Evolutionary conservation across 2,329 filamentous ascomycete species (phyloP).

Genomic region (Knufia fluminis): DNA sequence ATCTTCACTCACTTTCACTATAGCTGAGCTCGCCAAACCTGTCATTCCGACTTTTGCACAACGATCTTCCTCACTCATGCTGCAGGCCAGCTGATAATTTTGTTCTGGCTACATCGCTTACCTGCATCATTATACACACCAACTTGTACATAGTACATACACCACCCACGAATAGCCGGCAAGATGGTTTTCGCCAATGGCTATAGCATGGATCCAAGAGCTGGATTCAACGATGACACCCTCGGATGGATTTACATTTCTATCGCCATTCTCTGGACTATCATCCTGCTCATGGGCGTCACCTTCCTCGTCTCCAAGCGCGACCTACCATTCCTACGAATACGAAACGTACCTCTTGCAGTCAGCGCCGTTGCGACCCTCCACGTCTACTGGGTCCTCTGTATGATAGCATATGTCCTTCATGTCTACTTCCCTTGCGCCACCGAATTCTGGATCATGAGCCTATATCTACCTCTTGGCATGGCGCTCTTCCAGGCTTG

Average conservation of each 20-base stretch:
- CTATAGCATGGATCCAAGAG: slow-evolving; percentile 20
- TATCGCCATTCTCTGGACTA: slow-evolving; percentile 27
- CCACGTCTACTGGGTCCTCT: slow-evolving; percentile 31
- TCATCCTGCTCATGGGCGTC: slow-evolving; percentile 25
- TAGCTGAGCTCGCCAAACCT: background rate
- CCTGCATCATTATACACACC: background rate
- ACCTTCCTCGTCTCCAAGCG: slow-evolving; percentile 28
- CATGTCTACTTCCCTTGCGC: slow-evolving; percentile 38
- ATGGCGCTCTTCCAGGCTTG: slow-evolving; percentile 58
- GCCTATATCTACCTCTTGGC: slow-evolving; percentile 54
- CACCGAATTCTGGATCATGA: slow-evolving; percentile 59
- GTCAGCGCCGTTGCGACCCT: slow-evolving; percentile 30
- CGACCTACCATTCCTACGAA: slow-evolving; percentile 29
- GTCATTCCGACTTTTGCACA: slow-evolving; percentile 1
- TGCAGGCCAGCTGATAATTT: background rate
- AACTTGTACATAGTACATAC: slow-evolving; percentile 5
- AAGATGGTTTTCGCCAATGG: slow-evolving; percentile 12
- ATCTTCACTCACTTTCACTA: slow-evolving; percentile 3
- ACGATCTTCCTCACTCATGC: background rate
- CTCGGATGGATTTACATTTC: slow-evolving; percentile 22
- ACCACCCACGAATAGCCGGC: background rate
- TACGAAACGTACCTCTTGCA: slow-evolving; percentile 31
- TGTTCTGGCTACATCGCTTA: background rate
- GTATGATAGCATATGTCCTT: slow-evolving; percentile 30
- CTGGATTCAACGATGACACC: slow-evolving; percentile 21